phyloP scores from a whole-genome alignment of 139 green algal species.

The Edaphochlamys debaryana region DNA sequence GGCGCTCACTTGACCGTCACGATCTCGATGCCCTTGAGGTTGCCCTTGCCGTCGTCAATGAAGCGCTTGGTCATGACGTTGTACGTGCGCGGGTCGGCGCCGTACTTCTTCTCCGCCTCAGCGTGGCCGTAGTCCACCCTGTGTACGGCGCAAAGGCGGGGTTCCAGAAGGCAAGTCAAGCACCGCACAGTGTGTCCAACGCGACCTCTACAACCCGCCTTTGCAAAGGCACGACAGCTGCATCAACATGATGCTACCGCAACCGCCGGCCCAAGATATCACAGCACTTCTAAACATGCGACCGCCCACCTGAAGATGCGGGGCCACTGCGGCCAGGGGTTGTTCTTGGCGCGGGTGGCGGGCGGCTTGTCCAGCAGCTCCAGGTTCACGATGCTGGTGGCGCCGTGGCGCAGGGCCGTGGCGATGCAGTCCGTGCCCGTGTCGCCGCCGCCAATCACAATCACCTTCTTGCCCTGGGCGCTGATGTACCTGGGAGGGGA shows the following conservation, averaged over 20 bases:
- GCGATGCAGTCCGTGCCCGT: conserved; percentile 98
- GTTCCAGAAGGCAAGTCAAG: no score
- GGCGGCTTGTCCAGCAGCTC: conserved; percentile 94
- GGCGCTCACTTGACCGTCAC: conserved; percentile 67
- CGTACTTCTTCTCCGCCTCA: conserved; percentile 82
- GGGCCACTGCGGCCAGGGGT: conserved; percentile 97
- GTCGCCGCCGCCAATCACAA: conserved; percentile 97
- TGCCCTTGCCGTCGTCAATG: conserved; percentile 82
- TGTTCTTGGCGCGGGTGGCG: conserved; percentile 71
- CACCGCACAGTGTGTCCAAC: no score
- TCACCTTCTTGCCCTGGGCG: conserved; percentile 88
- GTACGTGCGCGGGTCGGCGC: conserved; percentile 90
- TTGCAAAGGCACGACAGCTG: no score
- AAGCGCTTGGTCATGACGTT: conserved; percentile 96
- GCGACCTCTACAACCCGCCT: no score
- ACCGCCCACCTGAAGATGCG: conserved; percentile 80
- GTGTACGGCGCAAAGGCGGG: neutral
- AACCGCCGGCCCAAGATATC: no score
- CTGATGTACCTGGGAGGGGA: conserved; percentile 76
- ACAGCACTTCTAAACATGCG: neutral
- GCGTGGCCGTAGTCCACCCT: conserved; percentile 93
- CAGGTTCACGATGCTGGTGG: conserved; percentile 88
- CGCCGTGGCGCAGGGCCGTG: conserved; percentile 85
- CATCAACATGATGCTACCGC: no score
- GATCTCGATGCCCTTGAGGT: conserved; percentile 83